Evolutionary conservation across 306 rosid species (phyloP), one percentile per base, ranked within the genome.

Genomic region (Cucurbita argyrosperma): DNA sequence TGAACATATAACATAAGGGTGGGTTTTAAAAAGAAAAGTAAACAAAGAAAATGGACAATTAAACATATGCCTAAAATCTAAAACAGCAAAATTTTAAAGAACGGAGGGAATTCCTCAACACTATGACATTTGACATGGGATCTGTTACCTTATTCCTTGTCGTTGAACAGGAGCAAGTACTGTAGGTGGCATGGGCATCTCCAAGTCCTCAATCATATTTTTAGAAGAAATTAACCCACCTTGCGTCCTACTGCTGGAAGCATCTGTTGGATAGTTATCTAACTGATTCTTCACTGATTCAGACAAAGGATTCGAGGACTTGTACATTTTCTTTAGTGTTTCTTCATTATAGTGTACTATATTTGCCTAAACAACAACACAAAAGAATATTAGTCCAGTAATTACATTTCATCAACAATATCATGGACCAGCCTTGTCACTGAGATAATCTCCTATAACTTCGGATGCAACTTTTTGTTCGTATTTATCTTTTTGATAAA

Each of bases 171-270:
- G 96, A 79, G 98, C 85, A 66, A 93, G 96, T 30, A 96, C 84
- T 77, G 86, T 76, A 80, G 98, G 98, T 71, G 97, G 98, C 75
- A 93, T 82, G 61, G 97, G 97, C 90, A 93, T 88, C 88, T 90
- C 97, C 39, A 80, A 61, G 80, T 93, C 98, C 76, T 69, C 82
- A 71, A 82, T 64, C 51, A 80, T 79, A 74, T 85, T 80, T 77
- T 84, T 74, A 49, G 83, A 76, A 80, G 89, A 81, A 76, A 79
- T 83, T 76, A 82, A 71, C 63, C 85, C 78, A 1, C 77, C 79
- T 81, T 82, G 83, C 77, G 80, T 84, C 74, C 82, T 72, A 75
- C 46, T 71, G 77, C 80, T 75, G 56, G 88, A 85, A 71, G 66
- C 79, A 79, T 87, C 92, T 61, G 66, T 76, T 51, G 89, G 52